phyloP scores from a whole-genome alignment of 352 stramenopile genomes.

The Phytophthora brassicae region DNA sequence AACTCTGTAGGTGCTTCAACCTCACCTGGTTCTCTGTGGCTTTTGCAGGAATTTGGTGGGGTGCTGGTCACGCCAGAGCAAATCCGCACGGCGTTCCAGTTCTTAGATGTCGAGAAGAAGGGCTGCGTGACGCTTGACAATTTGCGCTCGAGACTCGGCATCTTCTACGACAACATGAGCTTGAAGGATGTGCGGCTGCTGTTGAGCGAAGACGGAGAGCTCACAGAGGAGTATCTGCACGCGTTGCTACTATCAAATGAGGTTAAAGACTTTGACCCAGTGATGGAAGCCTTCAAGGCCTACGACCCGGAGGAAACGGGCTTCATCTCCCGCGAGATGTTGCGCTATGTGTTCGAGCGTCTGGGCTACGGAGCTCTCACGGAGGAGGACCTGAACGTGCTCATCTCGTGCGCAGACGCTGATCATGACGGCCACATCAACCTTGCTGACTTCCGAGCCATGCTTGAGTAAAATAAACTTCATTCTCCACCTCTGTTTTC shows the following conservation, averaged over 20 bases:
- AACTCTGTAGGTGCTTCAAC: no score
- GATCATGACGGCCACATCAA: conserved; percentile 83
- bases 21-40: no score
- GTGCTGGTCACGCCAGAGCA: conserved; percentile 85
- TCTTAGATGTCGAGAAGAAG: conserved; percentile 87
- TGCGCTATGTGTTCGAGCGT: conserved; percentile 81
- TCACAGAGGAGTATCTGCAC: conserved; percentile 74
- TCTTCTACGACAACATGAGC: conserved; percentile 90
- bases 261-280: conserved; percentile 89
- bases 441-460: conserved; percentile 79
- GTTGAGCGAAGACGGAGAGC: conserved; percentile 81
- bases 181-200: conserved; percentile 80
- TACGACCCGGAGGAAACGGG: conserved; percentile 90
- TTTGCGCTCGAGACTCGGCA: conserved; percentile 70
- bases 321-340: conserved; percentile 78
- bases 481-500: conserved; percentile 15
- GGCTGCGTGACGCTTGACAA: conserved; percentile 81
- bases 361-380: conserved; percentile 79
- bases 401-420: conserved; percentile 85
- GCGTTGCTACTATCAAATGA: conserved; percentile 87
- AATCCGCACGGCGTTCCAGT: conserved; percentile 86
- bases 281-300: conserved; percentile 87
- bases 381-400: conserved; percentile 82
- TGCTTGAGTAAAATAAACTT: conserved; percentile 50
- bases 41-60: no score